These are phyloP conservation scores for Pestalotiopsis sp. DNA, from an alignment of 2,329 filamentous ascomycete genomes.

Conservation along the genomic window DNA sequence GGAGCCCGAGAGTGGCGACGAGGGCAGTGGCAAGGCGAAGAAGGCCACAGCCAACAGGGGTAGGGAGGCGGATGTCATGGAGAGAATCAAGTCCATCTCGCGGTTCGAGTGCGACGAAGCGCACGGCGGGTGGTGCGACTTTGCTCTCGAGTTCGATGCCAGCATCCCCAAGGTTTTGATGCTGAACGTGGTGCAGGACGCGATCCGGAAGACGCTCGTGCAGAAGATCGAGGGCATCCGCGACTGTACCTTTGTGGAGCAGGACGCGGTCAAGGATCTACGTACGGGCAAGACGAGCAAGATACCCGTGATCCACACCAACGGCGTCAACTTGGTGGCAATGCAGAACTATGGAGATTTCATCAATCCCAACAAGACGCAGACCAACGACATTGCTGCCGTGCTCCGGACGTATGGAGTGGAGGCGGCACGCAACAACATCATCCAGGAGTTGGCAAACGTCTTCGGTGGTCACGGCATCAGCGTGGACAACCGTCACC, in stretches of 20 bases:
- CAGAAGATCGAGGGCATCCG: constrained; percentile 82
- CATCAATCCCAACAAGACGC: constrained; percentile 82
- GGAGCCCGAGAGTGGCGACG: constrained; percentile 42
- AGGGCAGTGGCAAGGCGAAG: constrained; percentile 27
- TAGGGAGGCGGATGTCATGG: constrained; percentile 65
- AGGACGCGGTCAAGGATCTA: constrained; percentile 53
- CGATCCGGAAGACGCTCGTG: constrained; percentile 76
- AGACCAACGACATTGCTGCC: constrained; percentile 89
- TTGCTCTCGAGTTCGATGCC: constrained; percentile 81
- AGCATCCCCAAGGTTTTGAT: constrained; percentile 87
- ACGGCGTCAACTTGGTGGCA: constrained; percentile 83
- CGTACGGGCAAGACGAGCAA: constrained; percentile 48
- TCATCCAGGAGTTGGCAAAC: constrained; percentile 79
- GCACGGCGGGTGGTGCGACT: constrained; percentile 71
- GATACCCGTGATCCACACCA: constrained; percentile 68
- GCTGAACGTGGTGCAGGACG: constrained; percentile 83
- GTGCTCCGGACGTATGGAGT: constrained; percentile 88
- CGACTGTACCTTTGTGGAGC: constrained; percentile 65
- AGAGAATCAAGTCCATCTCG: constrained; percentile 65
- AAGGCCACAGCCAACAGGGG: constrained; percentile 34
- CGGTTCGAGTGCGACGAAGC: constrained; percentile 79
- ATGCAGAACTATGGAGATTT: constrained; percentile 87
- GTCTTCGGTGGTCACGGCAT: constrained; percentile 94
- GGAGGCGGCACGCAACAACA: constrained; percentile 84
- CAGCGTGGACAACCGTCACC: constrained; percentile 83